Evolutionary conservation across 306 rosid genomes (phyloP), one percentile per base, ranked within the genome.

Genomic region (Oxytropis ochrocephala): DNA sequence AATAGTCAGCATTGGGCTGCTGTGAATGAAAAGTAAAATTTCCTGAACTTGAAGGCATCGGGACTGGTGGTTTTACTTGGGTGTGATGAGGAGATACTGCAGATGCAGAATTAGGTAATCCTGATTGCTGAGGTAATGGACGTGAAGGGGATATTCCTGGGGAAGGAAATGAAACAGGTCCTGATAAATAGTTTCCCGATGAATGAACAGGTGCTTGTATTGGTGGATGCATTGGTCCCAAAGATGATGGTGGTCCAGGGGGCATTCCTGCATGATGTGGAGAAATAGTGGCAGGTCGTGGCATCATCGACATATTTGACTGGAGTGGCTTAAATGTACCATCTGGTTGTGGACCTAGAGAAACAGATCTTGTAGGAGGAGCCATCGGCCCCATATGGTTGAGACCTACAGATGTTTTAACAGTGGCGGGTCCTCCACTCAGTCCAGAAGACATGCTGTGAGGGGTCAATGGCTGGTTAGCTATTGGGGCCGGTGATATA

Each of bases 21-120:
- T 71, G 90, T 14, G 85, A 82, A 54, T 78, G 96, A 74, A 91
- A 94, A 59, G 89, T 85, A 70, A 91, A 88, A 81, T 84, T 76
- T 11, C 88, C 85, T 8, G 91, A 80, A 74, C 75, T 81, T 62
- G 90, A 81, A 70, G 84, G 56, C 2, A 48, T 54, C 67, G 50
- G 66, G 38, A 24, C 47, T 0, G 83, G 84, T 48, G 89, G 88
- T 68, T 74, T 80, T 52, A 56, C 54, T 17, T 78, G 68, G 48
- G 75, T 51, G 44, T 80, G 74, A 59, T 76, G 79, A 13, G 78
- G 68, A 43, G 81, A 2, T 60, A 59, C 78, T 51, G 73, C 78
- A 47, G 87, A 79, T 49, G 73, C 76, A 79, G 85, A 74, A 79
- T 35, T 86, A 53, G 75, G 77, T 19, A 76, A 68, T 75, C 92